Conservation (phyloP, 164 flowering plant species). For the Santalum album region DNA sequence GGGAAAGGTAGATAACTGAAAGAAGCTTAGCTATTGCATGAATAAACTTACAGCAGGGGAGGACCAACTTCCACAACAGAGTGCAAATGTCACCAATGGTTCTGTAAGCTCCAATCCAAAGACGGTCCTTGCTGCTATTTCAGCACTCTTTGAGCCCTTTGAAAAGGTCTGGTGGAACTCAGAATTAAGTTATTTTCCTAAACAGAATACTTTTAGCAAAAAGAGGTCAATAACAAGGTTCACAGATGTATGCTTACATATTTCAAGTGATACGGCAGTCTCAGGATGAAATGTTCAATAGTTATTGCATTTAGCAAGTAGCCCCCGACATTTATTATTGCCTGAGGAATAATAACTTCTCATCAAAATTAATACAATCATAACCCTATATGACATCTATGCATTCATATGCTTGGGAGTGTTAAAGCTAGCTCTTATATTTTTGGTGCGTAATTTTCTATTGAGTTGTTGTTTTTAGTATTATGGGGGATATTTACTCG, state of each 20-base stretch:
- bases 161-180: slow-evolving; percentile 34
- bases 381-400: too few species aligned
- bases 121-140: slow-evolving; percentile 22
- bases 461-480: too few species aligned
- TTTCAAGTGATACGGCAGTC: slow-evolving; percentile 39
- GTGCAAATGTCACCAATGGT: slow-evolving; percentile 39
- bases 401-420: too few species aligned
- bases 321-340: slow-evolving; percentile 34
- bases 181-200: too few species aligned
- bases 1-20: too few species aligned
- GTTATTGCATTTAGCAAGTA: slow-evolving; percentile 33
- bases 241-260: slow-evolving; percentile 20
- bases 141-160: slow-evolving; percentile 30
- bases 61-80: slow-evolving; percentile 44
- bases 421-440: too few species aligned
- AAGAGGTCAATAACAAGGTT: too few species aligned
- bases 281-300: slow-evolving; percentile 41
- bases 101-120: slow-evolving; percentile 37
- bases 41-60: slow-evolving; percentile 43
- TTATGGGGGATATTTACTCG: too few species aligned
- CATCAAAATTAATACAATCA: too few species aligned
- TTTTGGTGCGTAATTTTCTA: too few species aligned
- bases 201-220: too few species aligned
- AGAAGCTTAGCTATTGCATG: background rate
- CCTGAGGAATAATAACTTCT: too few species aligned